Evolutionary conservation across 768 basidiomycete species (phyloP).

Genomic region (Coprinopsis sp.): DNA sequence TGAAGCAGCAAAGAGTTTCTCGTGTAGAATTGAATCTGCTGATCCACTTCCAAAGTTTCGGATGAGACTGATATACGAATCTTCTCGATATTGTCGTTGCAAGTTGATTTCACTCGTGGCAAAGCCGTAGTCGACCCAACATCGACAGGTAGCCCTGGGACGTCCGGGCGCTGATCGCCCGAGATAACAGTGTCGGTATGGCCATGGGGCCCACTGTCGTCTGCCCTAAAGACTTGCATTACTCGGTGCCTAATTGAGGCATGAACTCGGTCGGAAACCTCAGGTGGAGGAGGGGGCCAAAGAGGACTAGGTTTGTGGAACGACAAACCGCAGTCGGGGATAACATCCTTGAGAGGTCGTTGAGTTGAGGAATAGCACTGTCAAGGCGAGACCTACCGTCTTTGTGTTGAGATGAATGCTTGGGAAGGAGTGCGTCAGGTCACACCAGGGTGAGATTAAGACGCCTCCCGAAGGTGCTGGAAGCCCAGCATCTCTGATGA

Average conservation of each 20-base stretch:
- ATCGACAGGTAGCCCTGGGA: slow-evolving; percentile 32
- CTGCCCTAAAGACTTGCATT: slow-evolving; percentile 46
- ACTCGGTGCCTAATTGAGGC: slow-evolving; percentile 56
- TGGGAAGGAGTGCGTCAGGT: slow-evolving; percentile 92
- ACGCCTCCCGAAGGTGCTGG: slow-evolving; percentile 85
- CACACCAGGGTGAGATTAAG: slow-evolving; percentile 88
- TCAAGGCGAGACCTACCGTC: slow-evolving; percentile 46
- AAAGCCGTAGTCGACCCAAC: slow-evolving; percentile 45
- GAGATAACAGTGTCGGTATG: slow-evolving; percentile 20
- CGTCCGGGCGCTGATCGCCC: not conserved
- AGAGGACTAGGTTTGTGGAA: slow-evolving; percentile 73
- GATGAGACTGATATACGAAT: slow-evolving; percentile 38
- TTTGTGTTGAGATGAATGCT: slow-evolving; percentile 80
- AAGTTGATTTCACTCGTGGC: slow-evolving; percentile 34
- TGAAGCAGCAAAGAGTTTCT: slow-evolving; percentile 73
- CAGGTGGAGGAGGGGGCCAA: slow-evolving; percentile 75
- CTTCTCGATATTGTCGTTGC: slow-evolving; percentile 31
- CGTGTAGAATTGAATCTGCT: slow-evolving; percentile 84
- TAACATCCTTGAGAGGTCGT: slow-evolving; percentile 55
- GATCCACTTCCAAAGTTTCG: slow-evolving; percentile 47
- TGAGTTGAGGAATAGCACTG: not conserved
- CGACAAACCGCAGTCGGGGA: slow-evolving; percentile 71
- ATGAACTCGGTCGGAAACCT: slow-evolving; percentile 53
- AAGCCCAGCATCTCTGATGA: slow-evolving; percentile 78
- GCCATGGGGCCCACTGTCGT: slow-evolving; percentile 17